phyloP scores from a whole-genome alignment of 192 early-diverging fungal species.

The Coemansia sp. region DNA sequence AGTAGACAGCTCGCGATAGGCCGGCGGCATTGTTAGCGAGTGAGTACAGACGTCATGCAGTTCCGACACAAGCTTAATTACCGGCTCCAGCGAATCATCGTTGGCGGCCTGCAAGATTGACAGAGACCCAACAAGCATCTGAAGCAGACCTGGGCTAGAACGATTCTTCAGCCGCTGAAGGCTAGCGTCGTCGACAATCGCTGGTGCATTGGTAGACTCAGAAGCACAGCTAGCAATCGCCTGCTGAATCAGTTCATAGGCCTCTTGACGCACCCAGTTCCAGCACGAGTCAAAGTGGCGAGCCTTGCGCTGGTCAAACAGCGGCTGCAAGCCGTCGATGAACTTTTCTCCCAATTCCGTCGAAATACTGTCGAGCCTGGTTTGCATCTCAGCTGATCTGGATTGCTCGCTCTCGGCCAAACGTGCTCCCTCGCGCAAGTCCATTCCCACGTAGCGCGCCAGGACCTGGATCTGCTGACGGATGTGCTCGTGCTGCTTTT shows the following conservation, averaged over 20 bases:
- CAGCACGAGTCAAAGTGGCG: constrained; percentile 91
- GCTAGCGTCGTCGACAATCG: constrained; percentile 60
- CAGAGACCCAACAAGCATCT: constrained; percentile 67
- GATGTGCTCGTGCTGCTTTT: constrained; percentile 67
- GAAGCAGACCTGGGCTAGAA: constrained; percentile 65
- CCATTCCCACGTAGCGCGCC: constrained; percentile 72
- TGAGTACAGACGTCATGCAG: constrained; percentile 77
- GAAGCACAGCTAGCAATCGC: constrained; percentile 61
- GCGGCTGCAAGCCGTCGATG: constrained; percentile 74
- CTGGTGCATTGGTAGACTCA: constrained; percentile 56
- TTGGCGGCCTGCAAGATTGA: constrained; percentile 61
- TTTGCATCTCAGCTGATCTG: constrained; percentile 61
- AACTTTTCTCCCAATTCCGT: constrained; percentile 78
- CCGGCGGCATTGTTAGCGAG: constrained; percentile 64
- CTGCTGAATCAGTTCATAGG: constrained; percentile 65
- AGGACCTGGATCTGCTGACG: constrained; percentile 79
- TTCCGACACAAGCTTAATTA: constrained; percentile 55
- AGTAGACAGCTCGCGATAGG: constrained; percentile 80
- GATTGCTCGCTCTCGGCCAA: constrained; percentile 59
- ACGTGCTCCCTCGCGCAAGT: constrained; percentile 71
- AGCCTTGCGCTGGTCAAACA: constrained; percentile 77
- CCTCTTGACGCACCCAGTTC: constrained; percentile 80
- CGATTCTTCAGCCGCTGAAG: constrained; percentile 71
- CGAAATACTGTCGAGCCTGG: constrained; percentile 70
- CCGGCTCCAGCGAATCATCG: constrained; percentile 62